Evolutionary conservation across 176 grass and related monocot species (phyloP), one percentile per base, ranked within the genome.

Genomic region (Aegilops bicornis): DNA sequence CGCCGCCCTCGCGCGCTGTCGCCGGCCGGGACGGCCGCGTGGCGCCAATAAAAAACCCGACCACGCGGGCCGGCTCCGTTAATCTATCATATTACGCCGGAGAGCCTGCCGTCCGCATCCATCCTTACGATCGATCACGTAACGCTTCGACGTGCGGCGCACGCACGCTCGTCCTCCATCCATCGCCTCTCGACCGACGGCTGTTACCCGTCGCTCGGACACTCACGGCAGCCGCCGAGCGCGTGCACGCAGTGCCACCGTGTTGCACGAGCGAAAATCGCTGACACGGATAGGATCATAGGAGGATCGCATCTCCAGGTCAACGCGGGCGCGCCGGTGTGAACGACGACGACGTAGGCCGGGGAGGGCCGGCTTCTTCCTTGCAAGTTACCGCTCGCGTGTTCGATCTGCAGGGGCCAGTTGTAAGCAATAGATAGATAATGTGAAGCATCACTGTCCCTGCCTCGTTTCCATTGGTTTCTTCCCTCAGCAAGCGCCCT

Each of bases 331-430:
- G 47, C 6, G 47, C 47, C 4, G 0, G 14, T 83, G 66, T 74
- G 82, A 32, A 74, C 63, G 16, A 81, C 11, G 8, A 1, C 6
- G n/a, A 5, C 65, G 15, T 14, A 3, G 22, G 64, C 30, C 11
- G 24, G 2, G 43, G 32, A 15, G 1, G 29, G 45, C 66, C 42
- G 82, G 32, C 83, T 35, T 27, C 35, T 89, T 59, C 35, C 77
- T 36, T 69, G 77, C 78, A 86, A 85, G 88, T 19, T 69, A 69
- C 69, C 43, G 64, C 52, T 83, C 16, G 50, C 82, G 81, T 83
- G 80, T 13, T 59, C 5, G 8, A 4, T 8, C 8, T 0, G 25
- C 35, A 33, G 16, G 16, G 20, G 4, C 14, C 52, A 33, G n/a
- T 30, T 56, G 48, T 67, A 9, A 48, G 67, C 37, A 39, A 1